phyloP scores from a whole-genome alignment of 306 rosid genomes.

The cucumber (Cucumis sativus) region DNA sequence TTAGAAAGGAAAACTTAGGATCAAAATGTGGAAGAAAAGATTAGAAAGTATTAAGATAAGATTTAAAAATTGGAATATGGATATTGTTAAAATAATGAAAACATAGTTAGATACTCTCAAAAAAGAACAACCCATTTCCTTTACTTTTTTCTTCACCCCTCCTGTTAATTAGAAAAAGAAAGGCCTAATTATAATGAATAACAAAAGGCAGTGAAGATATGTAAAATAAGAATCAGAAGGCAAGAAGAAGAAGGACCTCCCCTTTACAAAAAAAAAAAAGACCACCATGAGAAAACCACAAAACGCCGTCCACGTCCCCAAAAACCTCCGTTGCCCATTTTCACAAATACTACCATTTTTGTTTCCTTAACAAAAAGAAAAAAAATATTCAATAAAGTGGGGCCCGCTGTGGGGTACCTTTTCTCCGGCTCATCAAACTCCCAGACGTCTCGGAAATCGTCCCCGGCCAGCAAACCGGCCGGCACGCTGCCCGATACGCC shows the following conservation, averaged over 20 bases:
- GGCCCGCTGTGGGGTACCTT: conserved; percentile 77
- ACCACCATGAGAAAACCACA: background rate
- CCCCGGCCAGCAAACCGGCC: conserved; percentile 27
- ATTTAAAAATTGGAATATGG: background rate
- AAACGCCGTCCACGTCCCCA: conserved; percentile 1
- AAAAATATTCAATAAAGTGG: conserved; percentile 44
- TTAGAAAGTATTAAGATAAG: background rate
- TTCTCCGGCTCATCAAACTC: conserved; percentile 57
- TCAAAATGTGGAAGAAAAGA: too few relatives aligned
- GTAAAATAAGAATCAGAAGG: background rate
- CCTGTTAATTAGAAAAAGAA: background rate
- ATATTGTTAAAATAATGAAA: background rate
- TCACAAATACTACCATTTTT: background rate
- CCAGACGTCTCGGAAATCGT: conserved; percentile 36
- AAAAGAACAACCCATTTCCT: background rate
- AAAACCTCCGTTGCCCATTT: background rate
- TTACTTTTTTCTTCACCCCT: background rate
- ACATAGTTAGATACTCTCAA: background rate
- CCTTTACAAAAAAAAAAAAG: background rate
- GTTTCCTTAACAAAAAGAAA: background rate
- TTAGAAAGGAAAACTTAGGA: too few relatives aligned
- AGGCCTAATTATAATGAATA: too few relatives aligned
- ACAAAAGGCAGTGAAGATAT: background rate
- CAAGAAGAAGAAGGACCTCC: background rate
- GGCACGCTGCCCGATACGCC: conserved; percentile 20